Conservation (phyloP, 192 early-diverging fungal species). For the Coemansia sp. region DNA sequence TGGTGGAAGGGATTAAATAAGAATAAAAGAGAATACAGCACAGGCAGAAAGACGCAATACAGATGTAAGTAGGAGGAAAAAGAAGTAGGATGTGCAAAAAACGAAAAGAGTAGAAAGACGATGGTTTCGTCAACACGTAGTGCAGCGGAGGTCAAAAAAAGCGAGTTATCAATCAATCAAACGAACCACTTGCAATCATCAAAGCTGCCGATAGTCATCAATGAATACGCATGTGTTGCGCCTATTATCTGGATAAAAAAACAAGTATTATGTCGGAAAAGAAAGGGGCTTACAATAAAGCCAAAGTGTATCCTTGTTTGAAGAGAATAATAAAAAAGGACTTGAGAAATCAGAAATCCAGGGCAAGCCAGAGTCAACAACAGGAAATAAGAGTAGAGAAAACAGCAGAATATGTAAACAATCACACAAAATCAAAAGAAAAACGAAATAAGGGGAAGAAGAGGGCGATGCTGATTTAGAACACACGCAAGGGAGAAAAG, state of each 20-base stretch:
- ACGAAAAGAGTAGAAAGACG: not conserved
- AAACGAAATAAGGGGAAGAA: not conserved
- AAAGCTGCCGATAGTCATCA: not conserved
- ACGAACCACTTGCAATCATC: conserved; percentile 1
- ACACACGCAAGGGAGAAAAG: not conserved
- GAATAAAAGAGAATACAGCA: not conserved
- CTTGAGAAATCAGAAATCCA: not conserved
- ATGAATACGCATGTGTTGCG: not conserved
- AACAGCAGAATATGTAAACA: conserved; percentile 5
- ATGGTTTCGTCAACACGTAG: not conserved
- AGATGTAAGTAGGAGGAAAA: not conserved
- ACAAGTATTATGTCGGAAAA: not conserved
- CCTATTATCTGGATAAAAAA: not conserved
- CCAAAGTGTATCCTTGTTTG: not conserved
- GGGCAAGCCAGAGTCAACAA: conserved; percentile 1
- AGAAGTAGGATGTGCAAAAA: not conserved
- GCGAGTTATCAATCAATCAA: conserved; percentile 5
- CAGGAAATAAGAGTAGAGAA: not conserved
- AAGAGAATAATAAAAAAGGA: not conserved
- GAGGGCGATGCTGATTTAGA: conserved; percentile 1
- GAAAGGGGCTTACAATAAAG: not conserved
- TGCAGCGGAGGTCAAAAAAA: not conserved
- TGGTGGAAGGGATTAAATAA: not conserved
- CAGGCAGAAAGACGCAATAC: not conserved
- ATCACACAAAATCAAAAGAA: conserved; percentile 11